phyloP scores from a whole-genome alignment of 345 rosid genomes.

The Aquilaria sinensis region DNA sequence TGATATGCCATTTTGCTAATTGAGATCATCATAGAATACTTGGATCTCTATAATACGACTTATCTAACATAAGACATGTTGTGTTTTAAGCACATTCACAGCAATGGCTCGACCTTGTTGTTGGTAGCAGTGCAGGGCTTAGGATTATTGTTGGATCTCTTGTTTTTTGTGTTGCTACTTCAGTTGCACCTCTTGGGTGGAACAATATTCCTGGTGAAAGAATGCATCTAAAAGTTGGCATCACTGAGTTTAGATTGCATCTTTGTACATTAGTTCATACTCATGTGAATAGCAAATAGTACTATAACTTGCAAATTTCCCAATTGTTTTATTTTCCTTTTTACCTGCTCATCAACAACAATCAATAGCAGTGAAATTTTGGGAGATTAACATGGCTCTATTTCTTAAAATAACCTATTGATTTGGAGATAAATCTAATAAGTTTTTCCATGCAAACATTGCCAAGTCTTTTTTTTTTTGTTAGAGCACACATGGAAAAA shows the following conservation, averaged over 20 bases:
- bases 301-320: conserved; percentile 10
- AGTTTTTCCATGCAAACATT: neutral
- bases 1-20: neutral
- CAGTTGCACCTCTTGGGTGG: conserved; percentile 92
- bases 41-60: neutral
- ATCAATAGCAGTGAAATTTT: neutral
- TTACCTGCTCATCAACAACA: neutral
- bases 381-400: neutral
- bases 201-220: conserved; percentile 61
- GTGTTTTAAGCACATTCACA: conserved; percentile 42
- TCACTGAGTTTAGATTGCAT: conserved; percentile 86
- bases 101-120: conserved; percentile 88
- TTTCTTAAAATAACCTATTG: neutral
- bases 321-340: neutral
- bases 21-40: neutral
- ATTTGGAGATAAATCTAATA: neutral
- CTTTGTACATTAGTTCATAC: conserved; percentile 82
- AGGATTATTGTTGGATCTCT: conserved; percentile 91
- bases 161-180: conserved; percentile 73
- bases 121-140: conserved; percentile 74
- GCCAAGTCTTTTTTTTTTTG: neutral
- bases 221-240: conserved; percentile 77
- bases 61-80: too few species aligned
- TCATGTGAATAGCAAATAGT: conserved; percentile 95
- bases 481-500: too few species aligned